Conservation (phyloP, 768 basidiomycete genomes). For the Tulasnella calospora region DNA sequence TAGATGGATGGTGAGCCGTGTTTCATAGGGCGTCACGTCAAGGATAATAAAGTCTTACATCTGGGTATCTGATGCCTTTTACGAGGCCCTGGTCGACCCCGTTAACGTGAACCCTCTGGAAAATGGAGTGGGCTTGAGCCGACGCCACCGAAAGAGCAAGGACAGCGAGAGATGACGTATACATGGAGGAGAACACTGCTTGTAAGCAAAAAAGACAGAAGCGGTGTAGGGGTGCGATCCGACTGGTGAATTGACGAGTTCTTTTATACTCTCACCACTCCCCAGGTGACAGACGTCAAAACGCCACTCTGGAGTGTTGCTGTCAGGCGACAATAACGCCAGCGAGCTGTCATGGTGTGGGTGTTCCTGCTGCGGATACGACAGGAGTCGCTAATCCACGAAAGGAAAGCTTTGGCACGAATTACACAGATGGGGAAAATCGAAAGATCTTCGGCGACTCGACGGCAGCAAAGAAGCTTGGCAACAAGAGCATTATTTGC, state of each 20-base stretch:
- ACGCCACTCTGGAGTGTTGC: not conserved
- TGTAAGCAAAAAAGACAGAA: not conserved
- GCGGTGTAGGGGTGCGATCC: not conserved
- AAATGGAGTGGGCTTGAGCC: slow-evolving; percentile 13
- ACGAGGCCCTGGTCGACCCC: slow-evolving; percentile 22
- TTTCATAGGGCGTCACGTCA: not conserved
- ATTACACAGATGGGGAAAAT: not conserved
- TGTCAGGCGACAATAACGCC: not conserved
- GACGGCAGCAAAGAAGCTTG: not conserved
- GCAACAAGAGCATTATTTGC: not conserved
- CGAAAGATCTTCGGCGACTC: not conserved
- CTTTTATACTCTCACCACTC: not conserved
- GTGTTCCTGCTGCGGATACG: not conserved
- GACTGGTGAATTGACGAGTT: not conserved
- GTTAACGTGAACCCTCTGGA: slow-evolving; percentile 19
- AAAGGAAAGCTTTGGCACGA: not conserved
- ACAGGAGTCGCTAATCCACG: not conserved
- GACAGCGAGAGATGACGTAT: not conserved
- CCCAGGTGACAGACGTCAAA: not conserved
- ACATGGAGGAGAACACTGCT: slow-evolving; percentile 6
- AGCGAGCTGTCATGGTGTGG: not conserved
- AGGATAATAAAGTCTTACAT: not conserved
- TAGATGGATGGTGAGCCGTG: not conserved
- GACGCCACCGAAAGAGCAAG: not conserved
- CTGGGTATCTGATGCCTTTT: slow-evolving; percentile 31